Percentiles rank a stretch among this genome's conserved stretches.
Conservation (phyloP, 306 rosid species). For the Pachyrhizus erosus region DNA sequence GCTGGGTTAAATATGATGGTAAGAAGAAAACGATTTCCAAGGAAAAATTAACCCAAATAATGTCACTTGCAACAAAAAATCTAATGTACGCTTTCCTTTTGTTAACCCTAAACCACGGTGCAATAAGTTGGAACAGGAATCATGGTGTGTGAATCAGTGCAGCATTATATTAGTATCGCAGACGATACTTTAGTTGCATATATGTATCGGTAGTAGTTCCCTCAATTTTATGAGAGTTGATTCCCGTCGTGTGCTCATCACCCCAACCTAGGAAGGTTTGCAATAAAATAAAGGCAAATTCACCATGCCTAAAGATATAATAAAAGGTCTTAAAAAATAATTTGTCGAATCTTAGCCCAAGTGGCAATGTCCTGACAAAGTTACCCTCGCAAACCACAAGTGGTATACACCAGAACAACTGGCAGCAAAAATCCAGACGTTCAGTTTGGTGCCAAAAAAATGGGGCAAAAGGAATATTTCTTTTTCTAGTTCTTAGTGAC, state of each 20-base stretch:
- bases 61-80: neutral
- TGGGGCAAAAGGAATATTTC: slow-evolving; percentile 33
- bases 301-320: slow-evolving; percentile 1
- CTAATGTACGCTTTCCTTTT: neutral
- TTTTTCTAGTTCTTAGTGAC: slow-evolving; percentile 8
- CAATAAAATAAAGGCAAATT: slow-evolving; percentile 18
- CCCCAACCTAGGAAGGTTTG: neutral
- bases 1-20: slow-evolving; percentile 6
- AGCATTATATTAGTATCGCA: neutral
- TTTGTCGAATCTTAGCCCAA: neutral
- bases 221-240: neutral
- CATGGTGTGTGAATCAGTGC: slow-evolving; percentile 17
- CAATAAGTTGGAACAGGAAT: slow-evolving; percentile 20
- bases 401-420: neutral
- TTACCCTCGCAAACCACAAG: slow-evolving; percentile 22
- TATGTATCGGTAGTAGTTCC: neutral
- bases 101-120: neutral
- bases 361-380: neutral
- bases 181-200: neutral
- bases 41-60: neutral
- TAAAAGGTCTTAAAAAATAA: neutral
- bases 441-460: slow-evolving; percentile 33
- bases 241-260: neutral
- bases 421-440: neutral
- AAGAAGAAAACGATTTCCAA: slow-evolving; percentile 18